phyloP scores from a whole-genome alignment of 495 filamentous ascomycete genomes.

The Pyronema omphalodes region DNA sequence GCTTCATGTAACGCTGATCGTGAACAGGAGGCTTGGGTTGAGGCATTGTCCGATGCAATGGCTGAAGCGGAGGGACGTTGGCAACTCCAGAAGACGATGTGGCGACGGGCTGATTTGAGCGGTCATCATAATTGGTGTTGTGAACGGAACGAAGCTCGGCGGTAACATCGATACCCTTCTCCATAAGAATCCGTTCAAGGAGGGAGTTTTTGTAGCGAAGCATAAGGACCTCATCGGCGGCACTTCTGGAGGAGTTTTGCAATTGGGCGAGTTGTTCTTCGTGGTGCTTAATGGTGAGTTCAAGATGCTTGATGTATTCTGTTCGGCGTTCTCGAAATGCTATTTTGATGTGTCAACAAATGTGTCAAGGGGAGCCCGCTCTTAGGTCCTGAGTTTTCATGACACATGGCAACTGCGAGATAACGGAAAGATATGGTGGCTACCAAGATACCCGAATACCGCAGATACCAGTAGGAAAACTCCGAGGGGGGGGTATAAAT shows the following conservation, averaged over 20 bases:
- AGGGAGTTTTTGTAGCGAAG: conserved; percentile 95
- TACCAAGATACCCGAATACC: conserved; percentile 6
- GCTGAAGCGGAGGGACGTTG: neutral
- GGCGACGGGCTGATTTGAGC: conserved; percentile 45
- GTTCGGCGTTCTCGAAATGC: conserved; percentile 87
- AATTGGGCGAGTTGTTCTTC: conserved; percentile 80
- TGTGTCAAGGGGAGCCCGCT: conserved; percentile 11
- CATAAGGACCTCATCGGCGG: conserved; percentile 96
- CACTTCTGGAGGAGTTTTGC: conserved; percentile 83
- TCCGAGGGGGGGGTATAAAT: conserved; percentile 8
- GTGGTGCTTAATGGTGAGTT: conserved; percentile 93
- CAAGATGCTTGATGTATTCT: conserved; percentile 97
- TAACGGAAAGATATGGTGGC: conserved; percentile 9
- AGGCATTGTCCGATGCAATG: conserved; percentile 18
- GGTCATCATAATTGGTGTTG: conserved; percentile 39
- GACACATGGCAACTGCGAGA: conserved; percentile 23
- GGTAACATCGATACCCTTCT: conserved; percentile 98
- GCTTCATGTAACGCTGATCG: conserved; percentile 22
- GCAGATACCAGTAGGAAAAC: neutral
- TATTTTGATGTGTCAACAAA: conserved; percentile 24
- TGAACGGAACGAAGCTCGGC: conserved; percentile 65
- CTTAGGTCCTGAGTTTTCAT: conserved; percentile 17
- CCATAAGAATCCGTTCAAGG: conserved; percentile 80
- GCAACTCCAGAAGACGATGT: conserved; percentile 42
- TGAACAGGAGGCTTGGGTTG: conserved; percentile 10